Evolutionary conservation across 164 flowering plant species (phyloP).

Genomic region (Tetracentron sinense): DNA sequence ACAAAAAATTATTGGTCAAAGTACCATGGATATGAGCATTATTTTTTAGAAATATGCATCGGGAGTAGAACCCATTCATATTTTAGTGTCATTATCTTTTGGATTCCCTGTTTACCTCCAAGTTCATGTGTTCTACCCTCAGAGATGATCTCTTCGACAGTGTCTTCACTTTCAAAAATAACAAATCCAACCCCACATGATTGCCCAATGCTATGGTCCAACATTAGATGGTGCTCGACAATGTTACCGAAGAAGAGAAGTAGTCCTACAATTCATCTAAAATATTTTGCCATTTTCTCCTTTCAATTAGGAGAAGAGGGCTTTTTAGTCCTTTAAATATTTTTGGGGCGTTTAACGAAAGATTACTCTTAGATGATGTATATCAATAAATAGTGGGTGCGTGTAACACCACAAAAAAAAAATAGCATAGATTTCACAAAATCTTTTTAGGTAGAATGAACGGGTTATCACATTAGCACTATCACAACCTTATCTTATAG

Average conservation of each 20-base stretch:
- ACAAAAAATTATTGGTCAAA: slow-evolving; percentile 26
- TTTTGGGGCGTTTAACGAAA: too few relatives aligned
- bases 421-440: too few relatives aligned
- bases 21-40: not conserved
- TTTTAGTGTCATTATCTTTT: not conserved
- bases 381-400: too few relatives aligned
- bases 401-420: too few relatives aligned
- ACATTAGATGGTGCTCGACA: slow-evolving; percentile 60
- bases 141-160: slow-evolving; percentile 48
- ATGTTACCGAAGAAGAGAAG: slow-evolving; percentile 53
- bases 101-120: slow-evolving; percentile 58
- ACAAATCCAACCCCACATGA: slow-evolving; percentile 74
- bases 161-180: slow-evolving; percentile 57
- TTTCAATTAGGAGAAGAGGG: too few relatives aligned
- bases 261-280: slow-evolving; percentile 62
- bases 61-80: not conserved
- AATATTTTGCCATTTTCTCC: too few relatives aligned
- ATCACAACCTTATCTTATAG: too few relatives aligned
- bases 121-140: slow-evolving; percentile 52
- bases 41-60: not conserved
- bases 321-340: too few relatives aligned
- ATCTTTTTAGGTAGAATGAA: too few relatives aligned
- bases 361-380: too few relatives aligned
- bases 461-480: too few relatives aligned
- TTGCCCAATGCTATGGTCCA: slow-evolving; percentile 50